phyloP scores from a whole-genome alignment of 2,329 filamentous ascomycete species.

The Trichoderma sp. region DNA sequence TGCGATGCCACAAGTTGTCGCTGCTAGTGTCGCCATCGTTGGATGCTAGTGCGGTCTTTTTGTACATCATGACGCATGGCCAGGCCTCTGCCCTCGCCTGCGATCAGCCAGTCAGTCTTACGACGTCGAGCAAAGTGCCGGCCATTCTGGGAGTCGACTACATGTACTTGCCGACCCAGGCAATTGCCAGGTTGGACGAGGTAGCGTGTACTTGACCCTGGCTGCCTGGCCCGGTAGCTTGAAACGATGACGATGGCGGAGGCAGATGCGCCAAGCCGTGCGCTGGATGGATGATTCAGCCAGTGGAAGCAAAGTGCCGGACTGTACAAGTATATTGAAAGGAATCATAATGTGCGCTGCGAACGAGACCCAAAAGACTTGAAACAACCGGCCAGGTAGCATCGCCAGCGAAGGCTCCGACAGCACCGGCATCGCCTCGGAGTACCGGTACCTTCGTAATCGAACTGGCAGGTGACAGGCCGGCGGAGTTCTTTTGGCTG shows the following conservation, averaged over 20 bases:
- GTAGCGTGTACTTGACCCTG: neutral
- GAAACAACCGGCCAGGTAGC: neutral
- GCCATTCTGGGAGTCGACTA: neutral
- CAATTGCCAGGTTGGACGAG: neutral
- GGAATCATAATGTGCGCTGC: neutral
- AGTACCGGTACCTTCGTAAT: neutral
- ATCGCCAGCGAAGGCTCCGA: neutral
- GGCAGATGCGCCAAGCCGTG: neutral
- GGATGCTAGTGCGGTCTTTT: constrained; percentile 4
- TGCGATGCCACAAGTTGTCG: neutral
- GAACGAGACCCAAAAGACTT: neutral
- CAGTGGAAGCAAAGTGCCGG: neutral
- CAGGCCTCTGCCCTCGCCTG: neutral
- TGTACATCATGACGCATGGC: constrained; percentile 22
- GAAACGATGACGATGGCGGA: neutral
- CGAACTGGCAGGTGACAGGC: constrained; percentile 1
- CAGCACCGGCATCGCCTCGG: neutral
- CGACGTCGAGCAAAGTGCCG: constrained; percentile 11
- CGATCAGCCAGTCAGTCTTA: neutral
- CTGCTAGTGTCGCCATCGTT: constrained; percentile 6
- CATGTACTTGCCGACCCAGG: no score
- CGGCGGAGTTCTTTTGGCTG: neutral
- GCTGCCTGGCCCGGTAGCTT: neutral
- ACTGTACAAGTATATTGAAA: neutral
- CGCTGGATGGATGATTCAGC: neutral